These are phyloP conservation scores for Plasmodium ovale DNA, from an alignment of 169 alveolate genomes.

Conservation along the genomic window DNA sequence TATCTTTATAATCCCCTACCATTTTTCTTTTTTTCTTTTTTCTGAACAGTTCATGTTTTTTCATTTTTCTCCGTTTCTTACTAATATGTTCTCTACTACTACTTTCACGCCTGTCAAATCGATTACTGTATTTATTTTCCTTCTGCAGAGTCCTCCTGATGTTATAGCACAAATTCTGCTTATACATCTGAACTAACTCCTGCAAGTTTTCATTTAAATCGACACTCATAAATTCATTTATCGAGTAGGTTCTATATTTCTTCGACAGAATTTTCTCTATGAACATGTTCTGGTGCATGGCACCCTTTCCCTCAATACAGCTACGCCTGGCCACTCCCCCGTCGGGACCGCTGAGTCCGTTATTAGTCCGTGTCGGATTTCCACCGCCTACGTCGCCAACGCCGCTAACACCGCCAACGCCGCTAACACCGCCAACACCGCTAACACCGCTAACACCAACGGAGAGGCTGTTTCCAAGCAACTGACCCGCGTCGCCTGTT, in stretches of 20 bases:
- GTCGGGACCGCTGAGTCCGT: too few species aligned
- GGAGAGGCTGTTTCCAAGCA: background rate
- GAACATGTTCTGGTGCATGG: conserved; percentile 17
- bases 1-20: background rate
- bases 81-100: background rate
- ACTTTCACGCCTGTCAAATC: background rate
- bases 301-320: conserved; percentile 1
- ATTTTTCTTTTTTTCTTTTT: conserved; percentile 14
- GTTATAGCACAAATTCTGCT: conserved; percentile 39
- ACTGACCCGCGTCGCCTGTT: background rate
- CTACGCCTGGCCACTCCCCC: background rate
- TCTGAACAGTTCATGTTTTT: background rate
- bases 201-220: conserved; percentile 28
- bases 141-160: conserved; percentile 14
- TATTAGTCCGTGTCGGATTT: background rate
- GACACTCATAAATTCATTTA: conserved; percentile 66
- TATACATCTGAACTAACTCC: conserved; percentile 35
- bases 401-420: background rate
- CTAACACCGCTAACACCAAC: background rate
- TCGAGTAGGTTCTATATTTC: conserved; percentile 38
- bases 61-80: background rate
- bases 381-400: background rate
- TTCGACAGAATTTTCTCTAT: conserved; percentile 57
- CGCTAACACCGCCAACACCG: background rate
- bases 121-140: background rate